A percentile compares a stretch with the other conserved stretches of the same genome.
Evolutionary conservation across 768 basidiomycete genomes (phyloP).

Genomic region (Sporobolomyces pararoseus): DNA sequence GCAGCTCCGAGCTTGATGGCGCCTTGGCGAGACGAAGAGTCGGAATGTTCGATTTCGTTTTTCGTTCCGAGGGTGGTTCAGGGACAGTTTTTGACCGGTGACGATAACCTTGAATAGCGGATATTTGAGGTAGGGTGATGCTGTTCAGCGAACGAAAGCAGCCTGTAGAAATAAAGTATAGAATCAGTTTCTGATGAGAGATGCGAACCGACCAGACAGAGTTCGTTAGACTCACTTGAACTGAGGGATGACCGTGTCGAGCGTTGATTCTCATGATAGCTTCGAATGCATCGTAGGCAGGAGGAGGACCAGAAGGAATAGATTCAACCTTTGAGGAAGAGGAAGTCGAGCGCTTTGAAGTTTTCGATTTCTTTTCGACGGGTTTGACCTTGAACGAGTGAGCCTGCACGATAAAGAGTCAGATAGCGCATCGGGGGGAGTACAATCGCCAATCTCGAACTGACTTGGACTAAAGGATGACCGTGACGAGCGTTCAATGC

Average conservation of each 20-base stretch:
- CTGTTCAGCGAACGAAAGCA: neutral
- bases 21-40: too few species aligned
- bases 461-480: conserved; percentile 19
- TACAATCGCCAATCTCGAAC: conserved; percentile 5
- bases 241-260: conserved; percentile 18
- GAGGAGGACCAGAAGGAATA: neutral
- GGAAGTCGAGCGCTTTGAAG: neutral
- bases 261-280: conserved; percentile 27
- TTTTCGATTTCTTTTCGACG: neutral
- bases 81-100: too few species aligned
- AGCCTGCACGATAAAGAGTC: neutral
- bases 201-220: neutral
- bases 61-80: too few species aligned
- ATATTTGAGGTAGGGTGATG: too few species aligned
- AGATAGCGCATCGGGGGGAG: neutral
- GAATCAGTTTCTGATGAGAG: neutral
- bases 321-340: neutral
- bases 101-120: too few species aligned
- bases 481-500: conserved; percentile 32
- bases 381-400: neutral
- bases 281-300: conserved; percentile 13
- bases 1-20: too few species aligned
- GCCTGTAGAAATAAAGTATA: conserved; percentile 12
- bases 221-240: conserved; percentile 16
- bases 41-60: too few species aligned